These are phyloP conservation scores for Fusarium sp. DNA, from an alignment of 2,329 filamentous ascomycete species.

Conservation along the genomic window DNA sequence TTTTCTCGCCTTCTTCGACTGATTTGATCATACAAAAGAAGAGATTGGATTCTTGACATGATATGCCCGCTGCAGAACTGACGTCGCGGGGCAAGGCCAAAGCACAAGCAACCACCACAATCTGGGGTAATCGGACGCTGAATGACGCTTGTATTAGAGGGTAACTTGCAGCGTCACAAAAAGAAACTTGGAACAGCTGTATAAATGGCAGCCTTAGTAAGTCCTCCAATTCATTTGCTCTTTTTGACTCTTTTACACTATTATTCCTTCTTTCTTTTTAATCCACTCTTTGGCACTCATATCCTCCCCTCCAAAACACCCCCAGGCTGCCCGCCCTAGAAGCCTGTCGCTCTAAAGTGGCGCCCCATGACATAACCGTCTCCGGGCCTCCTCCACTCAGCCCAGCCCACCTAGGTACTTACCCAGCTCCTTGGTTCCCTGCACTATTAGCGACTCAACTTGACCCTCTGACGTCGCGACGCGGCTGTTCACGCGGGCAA, in stretches of 20 bases:
- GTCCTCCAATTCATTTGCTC: conserved; percentile 23
- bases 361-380: conserved; percentile 46
- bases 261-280: background rate
- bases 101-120: conserved; percentile 19
- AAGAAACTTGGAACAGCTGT: conserved; percentile 41
- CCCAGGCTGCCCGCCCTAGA: conserved; percentile 6
- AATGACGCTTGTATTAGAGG: conserved; percentile 50
- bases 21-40: conserved; percentile 4
- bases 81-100: conserved; percentile 41
- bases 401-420: conserved; percentile 1
- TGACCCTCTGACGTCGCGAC: conserved; percentile 45
- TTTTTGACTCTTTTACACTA: background rate
- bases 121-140: conserved; percentile 40
- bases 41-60: conserved; percentile 7
- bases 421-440: conserved; percentile 12
- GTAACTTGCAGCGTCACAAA: conserved; percentile 43
- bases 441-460: conserved; percentile 32
- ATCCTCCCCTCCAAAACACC: background rate
- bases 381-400: conserved; percentile 30
- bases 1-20: background rate
- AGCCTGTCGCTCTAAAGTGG: conserved; percentile 34
- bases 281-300: background rate
- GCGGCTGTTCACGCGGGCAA: conserved; percentile 33
- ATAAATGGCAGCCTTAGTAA: conserved; percentile 55
- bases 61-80: conserved; percentile 32